Evolutionary conservation across 2,329 filamentous ascomycete species (phyloP), one percentile per base, ranked within the genome.

Genomic region (Fonsecaea pedrosoi): DNA sequence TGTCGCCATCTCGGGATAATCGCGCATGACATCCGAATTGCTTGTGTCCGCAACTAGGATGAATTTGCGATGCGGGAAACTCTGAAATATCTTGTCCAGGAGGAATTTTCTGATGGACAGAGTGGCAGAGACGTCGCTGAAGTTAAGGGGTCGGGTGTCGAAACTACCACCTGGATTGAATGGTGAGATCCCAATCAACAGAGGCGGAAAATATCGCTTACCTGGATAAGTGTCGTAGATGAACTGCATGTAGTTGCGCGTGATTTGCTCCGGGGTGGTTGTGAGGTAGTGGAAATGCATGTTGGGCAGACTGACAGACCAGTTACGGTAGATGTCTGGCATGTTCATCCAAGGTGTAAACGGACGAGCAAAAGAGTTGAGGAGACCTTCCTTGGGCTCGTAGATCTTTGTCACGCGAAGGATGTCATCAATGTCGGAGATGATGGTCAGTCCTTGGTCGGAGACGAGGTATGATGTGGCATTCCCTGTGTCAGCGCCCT

Each of bases 281-380:
- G 91, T 94, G 21, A 94, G 82, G 78, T 94, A 94, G 79, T 93
- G 90, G 81, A 93, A 94, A 76, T 93, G 91, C 69, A 89, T 82
- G 73, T 91, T 84, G 0, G 86, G 84, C 13, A 92, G 81, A 25
- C 83, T 86, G n/a, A 79, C 79, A 1, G 85, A 88, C 90, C 90
- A 93, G 74, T 92, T 91, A 70, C 88, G 86, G 76, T 92, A 94
- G 71, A 93, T 89, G 2, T 88, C 83, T 0, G 90, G 90, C 91
- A 94, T 94, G 78, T 93, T 90, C 82, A 89, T 82, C 91, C 91
- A 94, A 0, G 86, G 83, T 0, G 82, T 84, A 75, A 91, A 94
- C 0, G 89, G 82, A 3, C 86, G 84, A 0, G 90, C 90, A 73
- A 94, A 93, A 0, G 90, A 89, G 79, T 94, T 94, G 10, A 93